These are phyloP conservation scores for Medicago ruthenica DNA, from an alignment of 306 rosid genomes.

Conservation along the genomic window DNA sequence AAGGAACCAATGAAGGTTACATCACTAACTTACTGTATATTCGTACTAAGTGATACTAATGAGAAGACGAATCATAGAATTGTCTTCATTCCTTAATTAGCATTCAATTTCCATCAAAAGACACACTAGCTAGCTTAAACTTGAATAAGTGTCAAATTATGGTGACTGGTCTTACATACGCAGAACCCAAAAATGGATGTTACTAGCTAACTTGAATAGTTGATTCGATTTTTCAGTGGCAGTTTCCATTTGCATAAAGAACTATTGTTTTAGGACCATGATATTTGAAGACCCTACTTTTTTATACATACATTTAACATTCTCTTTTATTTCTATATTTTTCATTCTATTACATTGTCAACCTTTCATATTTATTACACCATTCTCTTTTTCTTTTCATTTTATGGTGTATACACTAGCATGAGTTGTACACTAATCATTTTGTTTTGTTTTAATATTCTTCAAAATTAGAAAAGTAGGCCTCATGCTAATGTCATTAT, in stretches of 20 bases:
- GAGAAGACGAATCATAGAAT: slow-evolving; percentile 52
- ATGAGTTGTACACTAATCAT: no score
- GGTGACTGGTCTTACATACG: slow-evolving; percentile 41
- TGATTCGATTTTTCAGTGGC: slow-evolving; percentile 43
- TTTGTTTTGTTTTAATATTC: slow-evolving; percentile 5
- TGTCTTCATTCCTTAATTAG: slow-evolving; percentile 42
- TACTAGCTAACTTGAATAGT: slow-evolving; percentile 31
- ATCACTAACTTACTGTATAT: slow-evolving; percentile 27
- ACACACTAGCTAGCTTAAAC: slow-evolving; percentile 23
- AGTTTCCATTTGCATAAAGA: slow-evolving; percentile 46
- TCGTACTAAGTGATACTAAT: slow-evolving; percentile 27
- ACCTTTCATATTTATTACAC: no score
- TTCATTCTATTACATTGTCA: no score
- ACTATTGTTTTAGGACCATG: background rate
- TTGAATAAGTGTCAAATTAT: slow-evolving; percentile 39
- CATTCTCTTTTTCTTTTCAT: no score
- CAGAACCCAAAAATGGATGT: slow-evolving; percentile 47
- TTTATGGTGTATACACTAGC: no score
- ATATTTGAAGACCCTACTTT: no score
- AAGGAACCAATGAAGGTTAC: slow-evolving; percentile 36
- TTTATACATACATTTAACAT: no score
- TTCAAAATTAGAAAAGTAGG: no score
- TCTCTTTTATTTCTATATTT: no score
- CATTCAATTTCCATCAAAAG: slow-evolving; percentile 37
- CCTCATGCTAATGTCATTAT: no score